Evolutionary conservation across 257 asterid genomes (phyloP), one percentile per base, ranked within the genome.

Genomic region (Ligustrum vulgare): DNA sequence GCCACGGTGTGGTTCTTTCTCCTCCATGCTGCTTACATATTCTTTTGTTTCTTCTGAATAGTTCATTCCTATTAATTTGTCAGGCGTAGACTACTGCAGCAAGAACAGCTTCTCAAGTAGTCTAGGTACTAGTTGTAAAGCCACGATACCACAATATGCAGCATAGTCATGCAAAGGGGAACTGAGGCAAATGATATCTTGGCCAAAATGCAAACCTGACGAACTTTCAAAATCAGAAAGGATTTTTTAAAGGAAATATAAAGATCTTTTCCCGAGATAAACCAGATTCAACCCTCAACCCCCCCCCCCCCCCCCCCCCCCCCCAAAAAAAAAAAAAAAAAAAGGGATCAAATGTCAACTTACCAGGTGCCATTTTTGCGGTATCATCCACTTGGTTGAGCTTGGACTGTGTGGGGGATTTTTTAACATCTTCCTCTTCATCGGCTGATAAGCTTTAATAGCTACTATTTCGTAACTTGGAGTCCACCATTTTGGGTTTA

Each of bases 1-100:
- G 98, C 97, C 84, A 94, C 95, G 94, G 98, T 94, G 87, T 34
- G 84, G 22, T 75, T 79, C 69, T 43, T 70, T 66, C 41, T 51
- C 77, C 74, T 67, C 58, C 65, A 32, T 41, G 56, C 23, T 66
- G 32, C 74, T 33, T 51, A n/a, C 62, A n/a, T 16, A 16, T 51
- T 58, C 58, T 64, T 63, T 81, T 36, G 37, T 45, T n/a, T 76
- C 23, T 11, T 47, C 34, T 28, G 62, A 43, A 36, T 11, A 31
- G 71, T 28, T 73, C 20, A 5, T 75, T 70, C 32, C 56, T 23
- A 49, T 51, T 25, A 51, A 51, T 51, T 18, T 51, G 25, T 51
- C 62, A 18, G 25, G 22, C 62, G n/a, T 76, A 69, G 45, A 74
- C 58, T 70, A 49, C 77, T 51, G 15, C 16, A 51, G 51, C 54